Base-by-base conservation (phyloP, 768 basidiomycete genomes). In the Lenzites betulinus region DNA sequence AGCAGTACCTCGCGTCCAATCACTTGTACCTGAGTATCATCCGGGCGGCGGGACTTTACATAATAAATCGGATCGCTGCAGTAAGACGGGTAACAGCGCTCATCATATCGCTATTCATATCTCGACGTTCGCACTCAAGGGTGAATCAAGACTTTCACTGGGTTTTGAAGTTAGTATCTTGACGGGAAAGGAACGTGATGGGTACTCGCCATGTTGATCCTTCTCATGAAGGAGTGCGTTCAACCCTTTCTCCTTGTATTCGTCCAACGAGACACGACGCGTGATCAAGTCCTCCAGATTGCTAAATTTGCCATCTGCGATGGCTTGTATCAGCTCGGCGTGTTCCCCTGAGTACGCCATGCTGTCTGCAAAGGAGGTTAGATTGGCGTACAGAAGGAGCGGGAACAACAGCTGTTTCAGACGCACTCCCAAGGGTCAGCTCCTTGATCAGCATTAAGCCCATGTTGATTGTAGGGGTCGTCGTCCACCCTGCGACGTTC, bases 401-500 rank as follows among this genome's bases (percentile, higher is more conserved):
- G 12, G 33, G 18, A 53, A 36, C 2, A 38, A 26, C 22, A 20
- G n/a, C 30, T 33, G 30, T 5, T 18, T 23, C 18, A 9, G 26
- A 53, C 70, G 36, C 36, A 77, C 80, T 77, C n/a, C 74, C 76
- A 39, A 81, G 35, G 13, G 48, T 64, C 28, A 78, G 71, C 60
- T 83, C 81, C 51, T 74, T 75, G 20, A 70, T 41, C 22, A 76
- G 59, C 25, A 81, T 42, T 22, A 67, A 26, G 52, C 77, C 80
- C 69, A 79, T 68, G 53, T 79, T 70, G 12, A 81, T 55, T 28
- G 59, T 68, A 1, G 77, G 69, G 1, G 28, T 55, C 13, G 69
- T 63, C 47, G 77, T 78, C 80, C 80, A 82, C 7, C 78, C 58
- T 1, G 79, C 77, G 22, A 82, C 71, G 59, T 77, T 77, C n/a